Evolutionary conservation across 768 basidiomycete species (phyloP).

Genomic region (Kwoniella bestiolae): DNA sequence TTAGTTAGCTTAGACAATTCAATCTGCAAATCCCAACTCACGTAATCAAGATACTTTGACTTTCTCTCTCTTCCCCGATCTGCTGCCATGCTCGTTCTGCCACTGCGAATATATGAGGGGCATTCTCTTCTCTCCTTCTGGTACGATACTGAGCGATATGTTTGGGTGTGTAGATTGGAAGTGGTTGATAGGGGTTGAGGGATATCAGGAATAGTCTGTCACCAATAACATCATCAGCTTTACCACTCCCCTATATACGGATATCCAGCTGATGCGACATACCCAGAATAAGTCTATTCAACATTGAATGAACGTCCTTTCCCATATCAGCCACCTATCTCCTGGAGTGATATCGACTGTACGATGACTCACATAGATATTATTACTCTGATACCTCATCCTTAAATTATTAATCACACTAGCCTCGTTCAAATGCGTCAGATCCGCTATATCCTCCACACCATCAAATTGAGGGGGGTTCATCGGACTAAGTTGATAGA

Average conservation of each 20-base stretch:
- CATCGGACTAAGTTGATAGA: slow-evolving; percentile 89
- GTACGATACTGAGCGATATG: slow-evolving; percentile 68
- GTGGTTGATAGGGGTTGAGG: slow-evolving; percentile 91
- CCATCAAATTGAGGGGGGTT: slow-evolving; percentile 98
- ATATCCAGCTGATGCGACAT: background rate
- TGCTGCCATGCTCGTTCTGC: slow-evolving; percentile 98
- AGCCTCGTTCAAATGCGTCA: slow-evolving; percentile 97
- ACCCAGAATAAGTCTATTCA: slow-evolving; percentile 48
- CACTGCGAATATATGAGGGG: slow-evolving; percentile 95
- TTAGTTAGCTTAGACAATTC: slow-evolving; percentile 14
- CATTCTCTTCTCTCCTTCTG: slow-evolving; percentile 81
- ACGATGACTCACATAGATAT: slow-evolving; percentile 45
- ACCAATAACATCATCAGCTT: slow-evolving; percentile 66
- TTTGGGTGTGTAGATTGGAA: slow-evolving; percentile 75
- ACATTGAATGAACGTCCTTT: slow-evolving; percentile 4
- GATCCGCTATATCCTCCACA: slow-evolving; percentile 95
- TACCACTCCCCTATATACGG: background rate
- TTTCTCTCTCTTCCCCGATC: slow-evolving; percentile 96
- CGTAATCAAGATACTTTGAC: slow-evolving; percentile 98
- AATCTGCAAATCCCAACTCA: slow-evolving; percentile 64
- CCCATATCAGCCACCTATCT: background rate
- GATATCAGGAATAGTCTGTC: slow-evolving; percentile 97
- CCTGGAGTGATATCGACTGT: background rate
- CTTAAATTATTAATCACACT: slow-evolving; percentile 98
- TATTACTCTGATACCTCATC: slow-evolving; percentile 78